These are phyloP conservation scores for Candida nonsorbophila DNA, from an alignment of 805 yeast genomes.

Conservation along the genomic window DNA sequence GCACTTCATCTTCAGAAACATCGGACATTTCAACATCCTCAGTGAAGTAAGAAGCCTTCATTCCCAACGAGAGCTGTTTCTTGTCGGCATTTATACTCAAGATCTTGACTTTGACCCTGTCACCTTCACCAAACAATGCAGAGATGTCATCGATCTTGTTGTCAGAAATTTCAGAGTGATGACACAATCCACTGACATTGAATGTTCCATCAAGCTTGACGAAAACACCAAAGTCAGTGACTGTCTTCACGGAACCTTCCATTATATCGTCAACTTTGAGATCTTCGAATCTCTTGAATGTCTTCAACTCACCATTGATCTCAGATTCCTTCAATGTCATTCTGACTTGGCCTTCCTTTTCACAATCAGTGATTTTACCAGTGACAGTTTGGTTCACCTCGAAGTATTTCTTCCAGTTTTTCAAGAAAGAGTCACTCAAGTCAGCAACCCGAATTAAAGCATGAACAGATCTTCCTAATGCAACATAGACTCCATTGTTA, in stretches of 20 bases:
- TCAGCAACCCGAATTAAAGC: conserved; percentile 81
- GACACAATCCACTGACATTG: conserved; percentile 81
- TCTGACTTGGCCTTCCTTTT: conserved; percentile 58
- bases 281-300: conserved; percentile 60
- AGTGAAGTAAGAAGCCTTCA: conserved; percentile 87
- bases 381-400: conserved; percentile 64
- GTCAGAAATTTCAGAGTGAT: conserved; percentile 78
- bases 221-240: conserved; percentile 88
- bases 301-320: conserved; percentile 61
- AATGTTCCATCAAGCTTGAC: conserved; percentile 72
- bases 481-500: conserved; percentile 72
- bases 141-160: conserved; percentile 52
- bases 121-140: conserved; percentile 80
- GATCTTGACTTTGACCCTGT: conserved; percentile 80
- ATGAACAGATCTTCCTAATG: conserved; percentile 62
- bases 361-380: conserved; percentile 66
- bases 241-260: conserved; percentile 74
- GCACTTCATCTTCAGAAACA: conserved; percentile 18
- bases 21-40: conserved; percentile 19
- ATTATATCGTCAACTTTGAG: conserved; percentile 62
- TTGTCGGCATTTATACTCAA: conserved; percentile 57
- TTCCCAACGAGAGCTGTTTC: conserved; percentile 79
- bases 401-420: conserved; percentile 83
- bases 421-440: conserved; percentile 72
- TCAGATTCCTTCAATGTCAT: conserved; percentile 79